Percentiles rank a stretch among this genome's conserved stretches.
Conservation (phyloP, 306 rosid genomes). For the Fragaria nilgerrensis region DNA sequence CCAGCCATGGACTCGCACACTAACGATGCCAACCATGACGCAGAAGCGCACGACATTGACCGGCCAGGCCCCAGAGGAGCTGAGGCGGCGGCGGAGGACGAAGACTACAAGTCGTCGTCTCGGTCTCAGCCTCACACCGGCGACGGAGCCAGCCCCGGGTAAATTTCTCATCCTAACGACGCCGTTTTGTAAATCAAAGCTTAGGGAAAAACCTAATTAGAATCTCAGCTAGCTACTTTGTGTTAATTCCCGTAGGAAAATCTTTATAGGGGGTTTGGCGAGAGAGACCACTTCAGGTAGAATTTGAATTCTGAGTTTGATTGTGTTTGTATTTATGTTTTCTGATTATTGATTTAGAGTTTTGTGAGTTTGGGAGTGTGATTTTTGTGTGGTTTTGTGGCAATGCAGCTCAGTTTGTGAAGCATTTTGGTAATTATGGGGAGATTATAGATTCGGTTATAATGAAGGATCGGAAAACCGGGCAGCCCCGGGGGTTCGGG, state of each 20-base stretch:
- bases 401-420: slow-evolving; percentile 74
- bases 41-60: slow-evolving; percentile 51
- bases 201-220: background rate
- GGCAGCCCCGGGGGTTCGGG: slow-evolving; percentile 94
- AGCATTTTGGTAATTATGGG: slow-evolving; percentile 84
- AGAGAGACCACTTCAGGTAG: slow-evolving; percentile 90
- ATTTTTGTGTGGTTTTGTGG: background rate
- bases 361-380: slow-evolving; percentile 17
- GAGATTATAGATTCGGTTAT: slow-evolving; percentile 84
- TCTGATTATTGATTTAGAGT: background rate
- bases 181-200: background rate
- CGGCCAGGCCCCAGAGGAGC: slow-evolving; percentile 36
- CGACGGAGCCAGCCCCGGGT: slow-evolving; percentile 99
- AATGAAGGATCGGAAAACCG: slow-evolving; percentile 93
- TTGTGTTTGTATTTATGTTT: background rate
- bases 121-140: slow-evolving; percentile 63
- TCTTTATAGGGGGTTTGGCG: slow-evolving; percentile 95
- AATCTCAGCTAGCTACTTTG: slow-evolving; percentile 22
- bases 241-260: slow-evolving; percentile 76
- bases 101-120: slow-evolving; percentile 33
- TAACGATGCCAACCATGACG: slow-evolving; percentile 40
- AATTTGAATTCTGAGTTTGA: slow-evolving; percentile 22
- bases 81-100: slow-evolving; percentile 61
- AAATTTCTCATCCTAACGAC: slow-evolving; percentile 2
- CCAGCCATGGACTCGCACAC: slow-evolving; percentile 61